Conservation (phyloP, 1,139 yeast genomes). For the Magnusiomyces clavatus region DNA sequence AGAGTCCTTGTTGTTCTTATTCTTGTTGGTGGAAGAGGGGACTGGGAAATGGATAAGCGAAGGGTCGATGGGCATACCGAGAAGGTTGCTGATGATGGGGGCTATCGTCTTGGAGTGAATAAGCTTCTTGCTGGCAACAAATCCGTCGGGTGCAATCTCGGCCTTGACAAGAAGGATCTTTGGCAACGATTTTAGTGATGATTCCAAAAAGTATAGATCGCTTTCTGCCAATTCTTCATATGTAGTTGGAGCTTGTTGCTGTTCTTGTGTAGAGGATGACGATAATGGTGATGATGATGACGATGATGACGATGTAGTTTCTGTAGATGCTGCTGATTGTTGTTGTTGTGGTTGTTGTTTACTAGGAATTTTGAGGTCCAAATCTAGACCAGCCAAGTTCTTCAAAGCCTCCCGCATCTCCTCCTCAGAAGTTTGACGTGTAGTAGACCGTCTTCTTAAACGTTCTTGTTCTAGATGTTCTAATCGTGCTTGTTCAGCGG, state of each 20-base stretch:
- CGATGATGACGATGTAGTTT: too few relatives aligned
- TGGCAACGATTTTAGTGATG: conserved; percentile 22
- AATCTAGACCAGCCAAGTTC: conserved; percentile 11
- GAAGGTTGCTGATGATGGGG: conserved; percentile 13
- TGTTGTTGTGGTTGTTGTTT: conserved; percentile 4
- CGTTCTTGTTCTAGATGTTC: conserved; percentile 1
- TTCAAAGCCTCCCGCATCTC: conserved; percentile 12
- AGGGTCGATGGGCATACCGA: conserved; percentile 16
- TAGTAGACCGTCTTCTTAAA: conserved; percentile 5
- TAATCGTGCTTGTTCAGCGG: conserved; percentile 9
- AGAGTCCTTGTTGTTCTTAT: conserved; percentile 5
- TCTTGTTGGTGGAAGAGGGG: not conserved
- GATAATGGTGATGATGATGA: not conserved
- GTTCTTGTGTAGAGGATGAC: conserved; percentile 7
- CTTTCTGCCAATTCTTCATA: conserved; percentile 7
- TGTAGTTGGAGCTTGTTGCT: conserved; percentile 6
- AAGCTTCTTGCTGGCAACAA: conserved; percentile 16
- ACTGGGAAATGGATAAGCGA: conserved; percentile 11
- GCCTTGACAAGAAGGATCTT: conserved; percentile 16
- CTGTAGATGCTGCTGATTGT: too few relatives aligned
- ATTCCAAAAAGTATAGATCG: conserved; percentile 15
- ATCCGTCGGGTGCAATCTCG: conserved; percentile 10
- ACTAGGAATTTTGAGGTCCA: conserved; percentile 7
- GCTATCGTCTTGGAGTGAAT: conserved; percentile 9
- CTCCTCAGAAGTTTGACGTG: conserved; percentile 8